Base-by-base conservation (phyloP, 1,139 yeast genomes). In the Maudiozyma humilis region DNA sequence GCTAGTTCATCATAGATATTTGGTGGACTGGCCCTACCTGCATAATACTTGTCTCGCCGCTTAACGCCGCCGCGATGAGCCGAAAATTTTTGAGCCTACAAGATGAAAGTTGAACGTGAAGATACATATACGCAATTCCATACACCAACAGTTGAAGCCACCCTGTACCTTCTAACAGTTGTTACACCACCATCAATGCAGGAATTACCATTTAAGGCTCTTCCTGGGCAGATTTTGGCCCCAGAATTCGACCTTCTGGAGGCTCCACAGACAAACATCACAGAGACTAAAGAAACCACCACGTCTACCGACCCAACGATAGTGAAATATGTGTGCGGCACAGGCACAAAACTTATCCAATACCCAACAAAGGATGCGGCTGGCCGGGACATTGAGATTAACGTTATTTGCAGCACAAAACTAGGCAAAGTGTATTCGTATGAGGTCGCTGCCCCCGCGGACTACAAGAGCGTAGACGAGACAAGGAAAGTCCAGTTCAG, bases 191-290 rank as follows among this genome's bases (percentile, higher is more conserved):
- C n/a, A n/a, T n/a, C n/a, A 12, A 37, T 35, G 42, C 40, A 51
- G 12, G 48, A 51, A 16, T 53, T 71, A 19, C 73, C 74, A 15
- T 64, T 66, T 23, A 60, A 59, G 35, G 88, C 78, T 2, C 73
- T 84, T 14, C 96, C 96, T 1, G 96, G 96, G 1, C 95, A 87
- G 52, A 69, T 75, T 12, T 64, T 75, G 30, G 70, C 73, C 31
- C 82, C 82, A 1, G 50, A 62, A 10, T 60, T 56, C 32, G 72
- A 66, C 44, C 52, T 51, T 8, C 44, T 50, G 31, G 53, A 51
- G 15, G 44, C 47, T 10, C 40, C 55, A 8, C 10, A 8, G 12
- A 62, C 55, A 1, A 54, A 53, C 44, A 50, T 46, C 15, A 25
- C 32, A 20, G 27, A 15, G 4, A 36, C 32, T 7, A 25, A 8